Base-by-base conservation (phyloP, 345 rosid species). In the Litchi chinensis region DNA sequence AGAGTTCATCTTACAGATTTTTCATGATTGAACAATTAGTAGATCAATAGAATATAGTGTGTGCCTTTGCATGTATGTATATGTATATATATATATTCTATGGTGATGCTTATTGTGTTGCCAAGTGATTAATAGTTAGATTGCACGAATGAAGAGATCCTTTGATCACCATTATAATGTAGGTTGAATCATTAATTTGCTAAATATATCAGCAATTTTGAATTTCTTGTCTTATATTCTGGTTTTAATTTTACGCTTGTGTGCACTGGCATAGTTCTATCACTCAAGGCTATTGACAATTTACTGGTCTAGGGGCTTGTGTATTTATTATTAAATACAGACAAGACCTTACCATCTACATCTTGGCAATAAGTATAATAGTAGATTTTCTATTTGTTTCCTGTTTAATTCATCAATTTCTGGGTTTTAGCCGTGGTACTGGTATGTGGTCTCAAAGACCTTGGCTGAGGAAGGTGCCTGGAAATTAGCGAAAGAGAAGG, bases 391-490 rank as follows among this genome's bases (percentile, higher is more conserved):
- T 8, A 54, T 60, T 60, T 10, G 11, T 60, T 60, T n/a, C 13
- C 5, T 16, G 18, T 26, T 16, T 26, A 21, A 52, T 63, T 65
- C 32, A 8, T 57, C n/a, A 46, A 2, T 37, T 43, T 6, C 19
- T 57, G 32, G 74, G 60, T 71, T 79, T 73, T 79, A 89, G 98
- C 87, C 87, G 10, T 93, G 98, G 98, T 89, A 95, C 76, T 93
- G 98, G 98, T 89, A 95, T 76, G 90, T 88, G 76, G 89, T 95
- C 40, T 93, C 98, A 4, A 95, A 93, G 89, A 89, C 95, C 59
- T 76, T 95, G 86, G 98, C 98, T 8, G 98, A 95, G 87, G 94
- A 93, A 21, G 87, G 92, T 71, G 97, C 97, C 15, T 92, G 98
- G 98, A 89, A 92, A 46, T 88, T 93, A 63, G 91, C 92, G 12